A percentile compares a stretch with the other conserved stretches of the same genome.
Conservation (phyloP, 352 stramenopile genomes). For the Globisporangium camurandrum region DNA sequence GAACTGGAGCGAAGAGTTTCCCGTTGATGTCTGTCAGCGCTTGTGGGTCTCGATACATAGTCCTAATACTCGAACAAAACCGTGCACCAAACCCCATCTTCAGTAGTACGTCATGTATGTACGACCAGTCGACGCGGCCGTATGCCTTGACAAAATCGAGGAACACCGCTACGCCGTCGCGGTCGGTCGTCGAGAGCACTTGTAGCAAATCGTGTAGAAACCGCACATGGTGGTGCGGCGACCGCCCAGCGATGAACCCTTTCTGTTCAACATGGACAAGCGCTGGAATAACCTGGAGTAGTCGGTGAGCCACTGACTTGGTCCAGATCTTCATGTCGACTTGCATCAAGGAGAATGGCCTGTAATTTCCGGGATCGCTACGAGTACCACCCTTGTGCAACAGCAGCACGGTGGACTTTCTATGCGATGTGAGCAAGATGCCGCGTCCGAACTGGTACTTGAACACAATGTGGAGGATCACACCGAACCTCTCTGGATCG, state of each 20-base stretch:
- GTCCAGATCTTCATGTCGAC: conserved; percentile 20
- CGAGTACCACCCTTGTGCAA: conserved; percentile 15
- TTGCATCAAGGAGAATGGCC: conserved; percentile 18
- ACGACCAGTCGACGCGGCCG: conserved; percentile 16
- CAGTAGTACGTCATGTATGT: conserved; percentile 12
- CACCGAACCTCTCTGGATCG: conserved; percentile 13
- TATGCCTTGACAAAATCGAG: conserved; percentile 22
- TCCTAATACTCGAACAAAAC: conserved; percentile 9
- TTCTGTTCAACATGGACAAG: conserved; percentile 16
- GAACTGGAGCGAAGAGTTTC: conserved; percentile 6
- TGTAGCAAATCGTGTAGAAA: conserved; percentile 15
- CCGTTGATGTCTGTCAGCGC: conserved; percentile 12
- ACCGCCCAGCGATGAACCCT: neutral
- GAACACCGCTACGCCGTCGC: conserved; percentile 12
- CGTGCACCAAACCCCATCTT: conserved; percentile 8
- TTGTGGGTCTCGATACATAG: conserved; percentile 10
- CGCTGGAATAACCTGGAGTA: neutral
- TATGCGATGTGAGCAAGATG: conserved; percentile 11
- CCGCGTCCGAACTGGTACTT: conserved; percentile 11
- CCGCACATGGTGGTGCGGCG: conserved; percentile 6
- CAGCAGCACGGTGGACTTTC: conserved; percentile 13
- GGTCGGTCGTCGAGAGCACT: neutral
- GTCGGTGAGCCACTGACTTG: conserved; percentile 6
- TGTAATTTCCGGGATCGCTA: conserved; percentile 13
- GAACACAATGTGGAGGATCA: conserved; percentile 16